Percentiles rank a stretch among this genome's conserved stretches.
Evolutionary conservation across 2,329 filamentous ascomycete species (phyloP).

Genomic region (Botrytis squamosa): DNA sequence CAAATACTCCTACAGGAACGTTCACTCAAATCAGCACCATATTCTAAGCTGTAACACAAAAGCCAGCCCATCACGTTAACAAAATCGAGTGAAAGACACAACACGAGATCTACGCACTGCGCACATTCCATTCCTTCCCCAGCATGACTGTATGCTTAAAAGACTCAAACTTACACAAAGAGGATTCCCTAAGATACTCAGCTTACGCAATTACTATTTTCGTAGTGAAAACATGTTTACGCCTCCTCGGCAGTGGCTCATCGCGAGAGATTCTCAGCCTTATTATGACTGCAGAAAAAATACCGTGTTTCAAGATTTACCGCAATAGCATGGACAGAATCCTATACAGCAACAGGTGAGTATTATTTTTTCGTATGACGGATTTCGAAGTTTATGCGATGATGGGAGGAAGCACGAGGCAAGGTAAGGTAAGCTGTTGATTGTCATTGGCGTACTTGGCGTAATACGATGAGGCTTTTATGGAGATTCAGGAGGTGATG

Average conservation of each 20-base stretch:
- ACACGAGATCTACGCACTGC: neutral
- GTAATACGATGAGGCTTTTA: neutral
- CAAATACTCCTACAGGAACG: neutral
- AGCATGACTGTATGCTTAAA: neutral
- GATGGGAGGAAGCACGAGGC: neutral
- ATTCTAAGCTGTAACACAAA: neutral
- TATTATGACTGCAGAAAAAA: neutral
- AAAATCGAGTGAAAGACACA: neutral
- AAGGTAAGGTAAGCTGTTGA: neutral
- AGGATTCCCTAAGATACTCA: neutral
- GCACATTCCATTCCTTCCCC: neutral
- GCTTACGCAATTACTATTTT: neutral
- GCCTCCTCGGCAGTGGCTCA: neutral
- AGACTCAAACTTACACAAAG: neutral
- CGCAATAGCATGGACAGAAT: neutral
- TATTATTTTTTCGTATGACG: neutral
- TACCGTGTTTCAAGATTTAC: neutral
- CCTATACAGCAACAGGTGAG: neutral
- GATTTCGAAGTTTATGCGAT: neutral
- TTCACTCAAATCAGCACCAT: neutral
- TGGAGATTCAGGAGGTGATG: neutral
- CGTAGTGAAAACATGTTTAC: neutral
- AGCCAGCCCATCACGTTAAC: neutral
- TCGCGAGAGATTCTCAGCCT: neutral
- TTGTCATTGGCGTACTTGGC: neutral